A percentile compares a stretch with the other conserved stretches of the same genome.
Evolutionary conservation across 345 rosid species (phyloP).

Genomic region (Carallia pectinifolia): DNA sequence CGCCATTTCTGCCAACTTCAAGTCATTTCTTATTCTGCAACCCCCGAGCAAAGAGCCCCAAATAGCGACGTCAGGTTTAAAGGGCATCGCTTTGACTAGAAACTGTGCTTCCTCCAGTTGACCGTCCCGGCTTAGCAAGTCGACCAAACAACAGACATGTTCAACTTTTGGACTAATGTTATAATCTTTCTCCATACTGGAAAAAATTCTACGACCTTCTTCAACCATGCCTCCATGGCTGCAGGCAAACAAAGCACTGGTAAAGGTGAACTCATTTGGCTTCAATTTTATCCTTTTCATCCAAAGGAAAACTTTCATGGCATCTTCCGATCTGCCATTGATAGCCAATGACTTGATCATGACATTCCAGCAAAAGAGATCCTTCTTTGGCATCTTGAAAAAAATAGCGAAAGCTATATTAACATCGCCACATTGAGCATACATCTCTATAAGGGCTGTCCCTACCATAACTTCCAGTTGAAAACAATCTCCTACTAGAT

Average conservation of each 20-base stretch:
- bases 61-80: conserved; percentile 35
- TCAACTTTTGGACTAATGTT: conserved; percentile 28
- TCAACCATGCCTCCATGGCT: conserved; percentile 40
- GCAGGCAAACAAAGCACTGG: conserved; percentile 42
- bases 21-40: conserved; percentile 24
- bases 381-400: conserved; percentile 21
- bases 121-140: conserved; percentile 40
- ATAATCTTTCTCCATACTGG: conserved; percentile 26
- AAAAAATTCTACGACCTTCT: conserved; percentile 26
- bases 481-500: conserved; percentile 4
- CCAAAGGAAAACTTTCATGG: conserved; percentile 24
- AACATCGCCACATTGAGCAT: conserved; percentile 35
- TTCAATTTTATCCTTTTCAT: conserved; percentile 26
- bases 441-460: conserved; percentile 38
- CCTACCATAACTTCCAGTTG: conserved; percentile 14
- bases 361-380: conserved; percentile 37
- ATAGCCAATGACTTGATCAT: conserved; percentile 33
- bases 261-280: conserved; percentile 37
- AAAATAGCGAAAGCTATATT: conserved; percentile 23
- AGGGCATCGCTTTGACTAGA: conserved; percentile 30
- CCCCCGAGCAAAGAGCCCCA: conserved; percentile 41
- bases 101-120: conserved; percentile 29
- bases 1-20: conserved; percentile 20
- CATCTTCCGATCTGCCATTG: conserved; percentile 34
- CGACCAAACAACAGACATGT: conserved; percentile 43